Evolutionary conservation across 1,284 basidiomycete genomes (phyloP), one percentile per base, ranked within the genome.

Genomic region (Takashimella koratensis): DNA sequence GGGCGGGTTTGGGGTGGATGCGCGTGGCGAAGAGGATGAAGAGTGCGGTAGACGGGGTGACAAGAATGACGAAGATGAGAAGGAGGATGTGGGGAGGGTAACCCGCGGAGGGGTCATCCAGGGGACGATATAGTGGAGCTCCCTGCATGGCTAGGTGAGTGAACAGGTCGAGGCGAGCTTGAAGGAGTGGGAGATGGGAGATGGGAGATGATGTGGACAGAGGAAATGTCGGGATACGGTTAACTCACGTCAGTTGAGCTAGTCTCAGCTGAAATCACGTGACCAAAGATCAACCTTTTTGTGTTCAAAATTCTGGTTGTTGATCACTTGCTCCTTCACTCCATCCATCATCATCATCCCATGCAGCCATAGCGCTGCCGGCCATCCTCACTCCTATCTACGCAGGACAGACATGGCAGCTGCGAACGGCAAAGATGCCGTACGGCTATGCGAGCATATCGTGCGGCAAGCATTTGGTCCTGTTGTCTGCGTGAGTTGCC

Each of bases 391-490:
- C 10, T 36, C n/a, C n/a, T n/a, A n/a, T n/a, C n/a, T n/a, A n/a
- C n/a, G n/a, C n/a, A n/a, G n/a, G n/a, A n/a, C n/a, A n/a, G 30
- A 8, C 8, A 36, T 36, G 30, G 30, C 30, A 36, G 8, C 30
- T 8, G 8, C 52, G 21, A 65, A 69, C 57, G 72, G 74, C 51
- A 77, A 77, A 59, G 76, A 77, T 45, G 72, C 75, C n/a, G 75
- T 76, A 4, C 55, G 76, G 43, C 67, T 77, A 6, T 76, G 74
- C 52, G 67, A 76, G 54, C 71, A 74, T 47, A 71, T 77, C 39
- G 65, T 76, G 19, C 60, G 69, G 13, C 61, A 69, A 12, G 70
- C 74, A 3, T 76, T 76, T 50, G 75, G 75, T 22, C 62, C 68
- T 47, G 66, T 75, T 16, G 68, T 76, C 22, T 66, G 63, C 25